Evolutionary conservation across 345 rosid species (phyloP), one percentile per base, ranked within the genome.

Genomic region (Sonneratia alba): DNA sequence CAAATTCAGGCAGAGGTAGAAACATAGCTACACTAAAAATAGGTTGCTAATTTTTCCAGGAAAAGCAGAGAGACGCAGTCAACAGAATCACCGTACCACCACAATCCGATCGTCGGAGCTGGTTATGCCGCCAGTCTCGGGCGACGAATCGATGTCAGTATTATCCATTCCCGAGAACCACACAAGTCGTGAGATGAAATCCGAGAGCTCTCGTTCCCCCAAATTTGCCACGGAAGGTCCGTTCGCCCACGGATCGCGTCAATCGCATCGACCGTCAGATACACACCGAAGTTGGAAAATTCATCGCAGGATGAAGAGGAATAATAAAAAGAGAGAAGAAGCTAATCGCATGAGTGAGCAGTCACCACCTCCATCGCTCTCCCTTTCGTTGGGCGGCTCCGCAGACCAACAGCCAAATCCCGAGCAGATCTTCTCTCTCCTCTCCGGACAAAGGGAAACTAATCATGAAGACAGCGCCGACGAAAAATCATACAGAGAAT

Each of bases 81-180:
- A 11, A 61, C 63, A 22, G 37, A 10, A 61, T 11, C 47, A 70
- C 15, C 73, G 51, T 78, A 93, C 97, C 85, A 75, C 72, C 9
- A 79, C 24, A 61, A 87, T 65, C 67, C 86, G 84, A 85, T 90
- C 87, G 32, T 76, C 79, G 48, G 85, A 83, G 78, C n/a, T 73
- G 66, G 19, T 12, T 67, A 71, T 73, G 68, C 76, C 76, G 72
- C 40, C 42, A 19, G 85, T 72, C 36, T 78, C 88, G 24, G 78
- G 59, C 21, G 85, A 84, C n/a, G 83, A 79, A 69, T 92, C 91
- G 66, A 82, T 68, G 45, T 89, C 93, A 93, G 89, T 93, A 61
- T 22, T 45, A 51, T 76, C 78, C 78, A 76, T 67, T 12, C 34
- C 78, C 4, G 72, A 66, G 70, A 61, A 79, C 81, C 78, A 13